Evolutionary conservation across 805 yeast genomes (phyloP).

Genomic region (Candida gorgasii): DNA sequence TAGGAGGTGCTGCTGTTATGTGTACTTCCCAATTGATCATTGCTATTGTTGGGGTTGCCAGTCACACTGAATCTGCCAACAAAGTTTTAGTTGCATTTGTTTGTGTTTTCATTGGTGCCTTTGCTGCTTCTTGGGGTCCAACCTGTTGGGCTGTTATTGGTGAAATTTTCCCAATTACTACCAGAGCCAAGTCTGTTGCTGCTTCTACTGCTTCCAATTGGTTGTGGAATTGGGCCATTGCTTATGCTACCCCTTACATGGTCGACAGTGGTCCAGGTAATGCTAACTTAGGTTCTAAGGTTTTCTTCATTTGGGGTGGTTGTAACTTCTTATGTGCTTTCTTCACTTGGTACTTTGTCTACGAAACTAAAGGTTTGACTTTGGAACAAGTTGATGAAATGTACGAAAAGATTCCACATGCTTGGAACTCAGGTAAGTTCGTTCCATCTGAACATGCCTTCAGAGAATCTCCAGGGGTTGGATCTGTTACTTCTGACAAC

Average conservation of each 20-base stretch:
- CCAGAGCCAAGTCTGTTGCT: slow-evolving; percentile 41
- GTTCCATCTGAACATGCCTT: slow-evolving; percentile 38
- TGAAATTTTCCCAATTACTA: slow-evolving; percentile 37
- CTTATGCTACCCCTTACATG: slow-evolving; percentile 43
- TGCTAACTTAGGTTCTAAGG: slow-evolving; percentile 41
- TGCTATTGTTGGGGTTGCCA: slow-evolving; percentile 51
- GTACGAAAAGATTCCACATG: slow-evolving; percentile 32
- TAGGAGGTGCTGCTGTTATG: slow-evolving; percentile 79
- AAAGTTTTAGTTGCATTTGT: slow-evolving; percentile 35
- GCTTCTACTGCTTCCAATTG: slow-evolving; percentile 41
- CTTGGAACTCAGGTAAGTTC: slow-evolving; percentile 34
- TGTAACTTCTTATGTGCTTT: slow-evolving; percentile 34
- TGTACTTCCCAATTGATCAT: slow-evolving; percentile 55
- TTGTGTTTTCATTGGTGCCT: slow-evolving; percentile 40
- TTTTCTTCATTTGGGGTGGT: slow-evolving; percentile 46
- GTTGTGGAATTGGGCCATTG: slow-evolving; percentile 45
- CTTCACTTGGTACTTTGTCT: slow-evolving; percentile 34
- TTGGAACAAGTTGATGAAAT: slow-evolving; percentile 44
- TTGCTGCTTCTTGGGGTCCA: slow-evolving; percentile 47
- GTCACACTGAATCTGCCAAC: slow-evolving; percentile 31
- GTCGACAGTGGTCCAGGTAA: slow-evolving; percentile 40
- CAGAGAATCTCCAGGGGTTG: slow-evolving; percentile 24
- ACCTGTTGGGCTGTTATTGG: slow-evolving; percentile 39
- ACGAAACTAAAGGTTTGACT: slow-evolving; percentile 43
- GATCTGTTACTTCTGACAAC: slow-evolving; percentile 27